Evolutionary conservation across 768 basidiomycete species (phyloP).

Genomic region (Trichaptum fuscoviolaceum): DNA sequence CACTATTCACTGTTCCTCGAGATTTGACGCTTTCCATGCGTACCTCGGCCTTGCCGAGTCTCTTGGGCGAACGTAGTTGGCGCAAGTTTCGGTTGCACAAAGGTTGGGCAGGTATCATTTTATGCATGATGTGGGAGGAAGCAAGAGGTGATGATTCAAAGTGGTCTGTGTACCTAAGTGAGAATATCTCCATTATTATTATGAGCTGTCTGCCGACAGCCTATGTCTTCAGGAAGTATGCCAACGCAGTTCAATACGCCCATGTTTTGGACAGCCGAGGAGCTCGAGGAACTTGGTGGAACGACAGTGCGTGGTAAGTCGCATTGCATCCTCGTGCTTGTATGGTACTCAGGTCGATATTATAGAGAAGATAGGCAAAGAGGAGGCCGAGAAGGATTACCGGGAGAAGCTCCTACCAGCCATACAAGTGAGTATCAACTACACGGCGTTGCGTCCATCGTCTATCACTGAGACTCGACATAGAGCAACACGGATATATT

Average conservation of each 20-base stretch:
- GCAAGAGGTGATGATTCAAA: conserved; percentile 53
- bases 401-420: conserved; percentile 60
- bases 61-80: conserved; percentile 65
- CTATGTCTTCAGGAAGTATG: conserved; percentile 45
- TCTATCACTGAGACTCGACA: conserved; percentile 23
- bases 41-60: conserved; percentile 59
- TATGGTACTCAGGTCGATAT: conserved; percentile 1
- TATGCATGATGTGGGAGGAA: conserved; percentile 96
- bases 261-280: conserved; percentile 86
- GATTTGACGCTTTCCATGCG: conserved; percentile 70
- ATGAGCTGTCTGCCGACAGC: neutral
- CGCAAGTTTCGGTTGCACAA: conserved; percentile 47
- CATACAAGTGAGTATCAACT: conserved; percentile 46
- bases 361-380: conserved; percentile 81
- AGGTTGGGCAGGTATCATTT: conserved; percentile 85
- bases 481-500: conserved; percentile 71
- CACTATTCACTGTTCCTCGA: conserved; percentile 80
- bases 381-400: conserved; percentile 75
- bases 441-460: conserved; percentile 1
- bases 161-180: conserved; percentile 73
- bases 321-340: conserved; percentile 5
- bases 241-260: conserved; percentile 79
- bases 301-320: conserved; percentile 79
- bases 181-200: conserved; percentile 16
- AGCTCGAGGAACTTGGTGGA: conserved; percentile 70